phyloP scores from a whole-genome alignment of 2,329 filamentous ascomycete species.

The Talaromyces amestolkiae region DNA sequence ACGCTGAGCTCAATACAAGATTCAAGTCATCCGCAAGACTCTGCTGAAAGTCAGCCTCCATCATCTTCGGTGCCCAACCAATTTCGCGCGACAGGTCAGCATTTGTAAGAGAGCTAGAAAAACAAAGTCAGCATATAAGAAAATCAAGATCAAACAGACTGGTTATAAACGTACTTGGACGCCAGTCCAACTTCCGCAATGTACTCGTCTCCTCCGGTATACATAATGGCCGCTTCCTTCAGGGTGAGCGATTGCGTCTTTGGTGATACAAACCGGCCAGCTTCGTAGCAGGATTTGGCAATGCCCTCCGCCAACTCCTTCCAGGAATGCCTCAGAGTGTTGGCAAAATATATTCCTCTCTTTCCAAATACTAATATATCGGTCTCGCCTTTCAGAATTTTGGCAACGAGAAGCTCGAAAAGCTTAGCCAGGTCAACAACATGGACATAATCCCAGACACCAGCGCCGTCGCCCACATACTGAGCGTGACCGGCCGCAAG shows the following conservation, averaged over 20 bases:
- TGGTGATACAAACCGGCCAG: not conserved
- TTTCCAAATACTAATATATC: not conserved
- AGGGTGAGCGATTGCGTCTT: not conserved
- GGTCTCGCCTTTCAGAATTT: not conserved
- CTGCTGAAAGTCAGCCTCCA: not conserved
- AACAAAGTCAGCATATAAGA: not conserved
- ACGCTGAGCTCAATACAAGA: not conserved
- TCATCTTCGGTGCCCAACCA: not conserved
- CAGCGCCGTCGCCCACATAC: not conserved
- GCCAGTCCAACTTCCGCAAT: slow-evolving; percentile 4
- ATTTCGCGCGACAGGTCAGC: not conserved
- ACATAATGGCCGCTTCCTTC: not conserved
- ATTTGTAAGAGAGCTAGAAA: not conserved
- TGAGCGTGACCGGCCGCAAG: not conserved
- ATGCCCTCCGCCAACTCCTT: not conserved
- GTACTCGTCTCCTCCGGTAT: slow-evolving; percentile 7
- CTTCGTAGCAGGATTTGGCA: not conserved
- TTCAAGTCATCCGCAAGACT: slow-evolving; percentile 3
- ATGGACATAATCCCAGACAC: slow-evolving; percentile 10
- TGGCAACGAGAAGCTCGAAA: not conserved
- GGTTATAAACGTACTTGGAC: not conserved
- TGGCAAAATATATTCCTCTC: not conserved
- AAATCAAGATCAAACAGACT: not conserved
- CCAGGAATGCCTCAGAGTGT: slow-evolving; percentile 6
- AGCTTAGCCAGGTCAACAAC: slow-evolving; percentile 3